Conservation (phyloP, 306 rosid species). For the Sechiopsis laciniata region DNA sequence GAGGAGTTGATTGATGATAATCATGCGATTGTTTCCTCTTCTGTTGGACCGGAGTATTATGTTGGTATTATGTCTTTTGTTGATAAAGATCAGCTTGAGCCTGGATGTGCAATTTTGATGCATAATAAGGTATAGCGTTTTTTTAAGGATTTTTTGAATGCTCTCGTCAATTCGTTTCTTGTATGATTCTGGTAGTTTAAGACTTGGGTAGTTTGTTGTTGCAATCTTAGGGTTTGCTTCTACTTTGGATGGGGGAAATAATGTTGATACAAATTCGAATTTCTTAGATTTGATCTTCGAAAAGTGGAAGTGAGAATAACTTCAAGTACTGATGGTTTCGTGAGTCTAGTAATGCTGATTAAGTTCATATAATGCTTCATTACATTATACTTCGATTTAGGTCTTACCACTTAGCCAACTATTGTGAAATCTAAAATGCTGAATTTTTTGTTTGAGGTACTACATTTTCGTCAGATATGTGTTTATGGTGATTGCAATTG, state of each 20-base stretch:
- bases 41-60: slow-evolving; percentile 94
- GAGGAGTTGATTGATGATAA: slow-evolving; percentile 94
- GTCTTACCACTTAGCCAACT: not conserved
- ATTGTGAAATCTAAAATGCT: slow-evolving; percentile 2
- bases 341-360: not conserved
- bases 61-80: slow-evolving; percentile 89
- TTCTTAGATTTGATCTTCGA: too few relatives aligned
- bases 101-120: slow-evolving; percentile 96
- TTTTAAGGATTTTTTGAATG: not conserved
- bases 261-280: not conserved
- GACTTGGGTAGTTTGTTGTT: not conserved
- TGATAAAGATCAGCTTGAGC: slow-evolving; percentile 94
- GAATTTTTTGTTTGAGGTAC: not conserved
- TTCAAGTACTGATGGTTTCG: not conserved
- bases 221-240: not conserved
- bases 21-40: slow-evolving; percentile 91
- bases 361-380: not conserved
- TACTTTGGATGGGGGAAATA: not conserved
- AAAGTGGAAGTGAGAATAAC: not conserved
- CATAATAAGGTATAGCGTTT: slow-evolving; percentile 73
- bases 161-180: not conserved
- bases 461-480: too few relatives aligned
- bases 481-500: too few relatives aligned
- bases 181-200: not conserved
- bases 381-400: not conserved